Percentiles rank a stretch among this genome's conserved stretches.
phyloP scores from a whole-genome alignment of 148 eudicot genomes.

The Diospyros lotus region DNA sequence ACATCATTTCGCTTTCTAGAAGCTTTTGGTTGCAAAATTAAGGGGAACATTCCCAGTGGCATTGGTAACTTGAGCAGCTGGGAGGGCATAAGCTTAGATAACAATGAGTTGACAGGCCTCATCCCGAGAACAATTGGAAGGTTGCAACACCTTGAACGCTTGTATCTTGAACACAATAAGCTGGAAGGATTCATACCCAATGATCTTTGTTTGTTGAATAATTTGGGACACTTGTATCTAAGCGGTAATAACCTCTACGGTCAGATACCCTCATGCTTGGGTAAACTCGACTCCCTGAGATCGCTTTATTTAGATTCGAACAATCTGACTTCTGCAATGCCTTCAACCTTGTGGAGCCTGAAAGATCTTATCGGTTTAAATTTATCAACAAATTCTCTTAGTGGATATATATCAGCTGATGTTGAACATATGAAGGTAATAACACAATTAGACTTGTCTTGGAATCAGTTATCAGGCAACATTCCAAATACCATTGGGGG shows the following conservation, averaged over 20 bases:
- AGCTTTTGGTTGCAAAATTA: not conserved
- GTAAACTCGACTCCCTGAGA: no score
- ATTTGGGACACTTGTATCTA: not conserved
- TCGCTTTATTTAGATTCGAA: no score
- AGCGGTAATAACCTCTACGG: not conserved
- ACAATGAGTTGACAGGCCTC: not conserved
- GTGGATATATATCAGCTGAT: not conserved
- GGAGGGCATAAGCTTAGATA: not conserved
- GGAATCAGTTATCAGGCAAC: not conserved
- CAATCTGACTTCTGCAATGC: not conserved
- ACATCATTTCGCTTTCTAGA: not conserved
- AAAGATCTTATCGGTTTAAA: no score
- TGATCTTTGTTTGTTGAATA: not conserved
- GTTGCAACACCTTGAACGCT: not conserved
- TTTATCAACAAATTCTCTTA: not conserved
- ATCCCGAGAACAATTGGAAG: not conserved
- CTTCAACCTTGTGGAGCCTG: not conserved
- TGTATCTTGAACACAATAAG: not conserved
- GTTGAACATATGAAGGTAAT: not conserved
- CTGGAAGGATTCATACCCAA: not conserved
- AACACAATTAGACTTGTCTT: not conserved
- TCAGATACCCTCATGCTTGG: not conserved
- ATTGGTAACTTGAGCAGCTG: not conserved
- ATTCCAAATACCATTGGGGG: not conserved
- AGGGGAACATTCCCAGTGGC: not conserved